These are phyloP conservation scores for Triticum turgidum DNA, from an alignment of 176 grass and related monocot genomes.

Conservation along the genomic window DNA sequence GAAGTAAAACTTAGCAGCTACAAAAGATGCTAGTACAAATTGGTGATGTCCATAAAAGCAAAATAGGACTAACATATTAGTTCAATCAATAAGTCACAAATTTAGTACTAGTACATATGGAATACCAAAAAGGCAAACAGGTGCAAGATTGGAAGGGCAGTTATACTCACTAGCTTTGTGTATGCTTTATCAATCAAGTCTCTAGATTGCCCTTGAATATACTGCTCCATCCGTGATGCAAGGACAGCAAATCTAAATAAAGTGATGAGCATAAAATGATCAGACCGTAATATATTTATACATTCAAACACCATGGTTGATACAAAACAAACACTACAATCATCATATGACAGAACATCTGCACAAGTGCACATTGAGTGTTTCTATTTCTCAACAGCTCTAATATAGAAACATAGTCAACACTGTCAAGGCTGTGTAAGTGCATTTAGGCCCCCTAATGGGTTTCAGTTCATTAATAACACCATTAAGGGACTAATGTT, in stretches of 20 bases:
- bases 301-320: not conserved
- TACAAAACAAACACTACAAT: slow-evolving; percentile 1
- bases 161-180: slow-evolving; percentile 80
- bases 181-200: slow-evolving; percentile 97
- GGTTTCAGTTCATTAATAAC: not conserved
- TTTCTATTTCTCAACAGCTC: slow-evolving; percentile 9
- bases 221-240: slow-evolving; percentile 93
- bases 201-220: slow-evolving; percentile 98
- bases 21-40: slow-evolving; percentile 7
- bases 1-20: not conserved
- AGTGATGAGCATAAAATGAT: slow-evolving; percentile 26
- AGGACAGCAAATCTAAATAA: slow-evolving; percentile 78
- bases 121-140: slow-evolving; percentile 5
- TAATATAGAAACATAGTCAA: not conserved
- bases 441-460: not conserved
- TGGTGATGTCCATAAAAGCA: not conserved
- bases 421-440: not conserved
- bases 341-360: slow-evolving; percentile 14
- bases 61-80: slow-evolving; percentile 29
- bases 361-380: not conserved
- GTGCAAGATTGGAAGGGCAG: not conserved
- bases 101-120: slow-evolving; percentile 14
- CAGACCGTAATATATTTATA: slow-evolving; percentile 3
- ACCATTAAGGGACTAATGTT: not conserved
- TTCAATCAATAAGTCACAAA: not conserved